A percentile compares a stretch with the other conserved stretches of the same genome.
phyloP scores from a whole-genome alignment of 2,329 filamentous ascomycete species.

The Salinomyces thailandicus region DNA sequence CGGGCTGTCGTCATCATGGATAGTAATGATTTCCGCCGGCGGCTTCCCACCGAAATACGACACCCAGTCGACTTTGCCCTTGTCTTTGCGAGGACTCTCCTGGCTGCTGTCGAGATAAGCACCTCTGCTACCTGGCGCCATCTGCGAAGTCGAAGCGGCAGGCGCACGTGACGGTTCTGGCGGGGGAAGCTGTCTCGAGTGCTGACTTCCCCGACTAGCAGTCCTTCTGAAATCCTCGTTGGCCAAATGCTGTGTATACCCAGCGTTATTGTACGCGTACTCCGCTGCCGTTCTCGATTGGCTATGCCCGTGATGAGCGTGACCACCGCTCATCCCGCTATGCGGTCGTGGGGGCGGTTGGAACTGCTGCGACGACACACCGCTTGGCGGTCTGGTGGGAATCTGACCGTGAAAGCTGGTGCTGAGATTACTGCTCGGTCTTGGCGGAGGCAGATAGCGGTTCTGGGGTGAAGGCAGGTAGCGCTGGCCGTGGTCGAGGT shows the following conservation, averaged over 20 bases:
- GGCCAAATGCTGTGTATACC: slow-evolving; percentile 9
- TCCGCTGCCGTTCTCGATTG: slow-evolving; percentile 20
- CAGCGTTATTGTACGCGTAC: slow-evolving; percentile 16
- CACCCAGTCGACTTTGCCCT: slow-evolving; percentile 26
- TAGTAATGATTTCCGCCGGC: slow-evolving; percentile 43
- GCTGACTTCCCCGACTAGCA: slow-evolving; percentile 18
- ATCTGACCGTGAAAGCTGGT: slow-evolving; percentile 23
- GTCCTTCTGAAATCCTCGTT: slow-evolving; percentile 20
- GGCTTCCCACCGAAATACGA: slow-evolving; percentile 28
- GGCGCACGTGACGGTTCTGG: slow-evolving; percentile 17
- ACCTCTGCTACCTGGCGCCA: slow-evolving; percentile 3
- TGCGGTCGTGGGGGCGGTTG: slow-evolving; percentile 18
- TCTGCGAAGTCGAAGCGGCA: slow-evolving; percentile 8
- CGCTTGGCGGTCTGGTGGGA: slow-evolving; percentile 24
- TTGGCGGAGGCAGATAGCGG: slow-evolving; percentile 24
- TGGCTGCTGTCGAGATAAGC: not conserved
- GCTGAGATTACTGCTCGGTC: slow-evolving; percentile 22
- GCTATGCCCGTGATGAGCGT: slow-evolving; percentile 13
- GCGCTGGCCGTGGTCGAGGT: slow-evolving; percentile 22
- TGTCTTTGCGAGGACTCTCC: slow-evolving; percentile 8
- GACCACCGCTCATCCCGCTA: slow-evolving; percentile 22
- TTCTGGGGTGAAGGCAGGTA: slow-evolving; percentile 22
- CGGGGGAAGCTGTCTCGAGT: slow-evolving; percentile 13
- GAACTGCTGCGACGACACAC: slow-evolving; percentile 19
- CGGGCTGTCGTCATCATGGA: slow-evolving; percentile 37